Evolutionary conservation across 257 asterid genomes (phyloP).

Genomic region (Euphrasia confusa): DNA sequence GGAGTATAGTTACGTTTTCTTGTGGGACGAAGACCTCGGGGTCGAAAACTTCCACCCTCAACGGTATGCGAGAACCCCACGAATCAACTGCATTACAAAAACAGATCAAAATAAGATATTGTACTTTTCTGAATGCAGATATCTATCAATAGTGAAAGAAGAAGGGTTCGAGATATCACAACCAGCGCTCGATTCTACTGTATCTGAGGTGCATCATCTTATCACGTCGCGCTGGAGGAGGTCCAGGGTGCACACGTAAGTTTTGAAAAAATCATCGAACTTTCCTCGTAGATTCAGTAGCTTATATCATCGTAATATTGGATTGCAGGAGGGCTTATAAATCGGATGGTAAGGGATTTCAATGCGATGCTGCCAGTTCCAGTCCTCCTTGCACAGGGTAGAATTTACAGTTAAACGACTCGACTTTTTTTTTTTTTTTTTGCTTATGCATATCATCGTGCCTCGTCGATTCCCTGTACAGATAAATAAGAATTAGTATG

Average conservation of each 20-base stretch:
- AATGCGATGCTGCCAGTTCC: constrained; percentile 51
- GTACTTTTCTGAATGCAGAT: constrained; percentile 32
- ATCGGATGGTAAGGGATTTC: constrained; percentile 45
- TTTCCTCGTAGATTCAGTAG: too few relatives aligned
- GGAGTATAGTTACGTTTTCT: not conserved
- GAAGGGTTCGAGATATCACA: constrained; percentile 90
- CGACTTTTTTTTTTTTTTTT: constrained; percentile 1
- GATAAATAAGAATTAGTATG: not conserved
- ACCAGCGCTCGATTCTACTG: constrained; percentile 60
- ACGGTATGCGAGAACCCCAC: constrained; percentile 32
- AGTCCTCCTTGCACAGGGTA: constrained; percentile 98
- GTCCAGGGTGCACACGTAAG: constrained; percentile 65
- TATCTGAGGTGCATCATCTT: constrained; percentile 81
- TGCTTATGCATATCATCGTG: too few relatives aligned
- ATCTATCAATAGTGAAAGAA: constrained; percentile 56
- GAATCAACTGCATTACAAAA: too few relatives aligned
- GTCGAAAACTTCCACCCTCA: constrained; percentile 67
- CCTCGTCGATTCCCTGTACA: not conserved
- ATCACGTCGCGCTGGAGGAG: constrained; percentile 68
- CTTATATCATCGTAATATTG: too few relatives aligned
- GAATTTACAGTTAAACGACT: constrained; percentile 27
- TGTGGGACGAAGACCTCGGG: constrained; percentile 9
- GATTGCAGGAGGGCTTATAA: constrained; percentile 71
- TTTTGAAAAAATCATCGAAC: not conserved
- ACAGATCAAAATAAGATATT: not conserved